Evolutionary conservation across 129 eudicot species (phyloP), one percentile per base, ranked within the genome.

Genomic region (Lactuca sativa): DNA sequence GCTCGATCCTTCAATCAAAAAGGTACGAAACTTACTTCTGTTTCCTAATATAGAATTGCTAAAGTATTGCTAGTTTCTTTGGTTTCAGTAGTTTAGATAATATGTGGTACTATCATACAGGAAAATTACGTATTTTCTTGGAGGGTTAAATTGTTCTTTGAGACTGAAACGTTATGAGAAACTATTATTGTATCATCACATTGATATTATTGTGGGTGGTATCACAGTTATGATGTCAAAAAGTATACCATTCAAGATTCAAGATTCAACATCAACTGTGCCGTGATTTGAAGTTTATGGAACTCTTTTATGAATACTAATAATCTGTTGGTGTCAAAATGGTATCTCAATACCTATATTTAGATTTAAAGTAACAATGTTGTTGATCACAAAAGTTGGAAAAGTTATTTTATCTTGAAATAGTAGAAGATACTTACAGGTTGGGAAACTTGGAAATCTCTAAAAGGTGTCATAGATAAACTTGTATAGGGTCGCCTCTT

Each of bases 1-100:
- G 99, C 96, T 95, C 37, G 99, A 95, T 84, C 99, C 99, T 48
- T 95, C 99, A 2, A 95, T 95, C 5, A 95, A 95, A 58, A 95
- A 95, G 96, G 99, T 85, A 84, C 18, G 17, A 30, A 54, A 3
- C 56, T 68, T 37, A 36, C 17, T 54, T 14, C 8, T 7, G 11
- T 10, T 47, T 9, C 7, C 52, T 47, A 4, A 47, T 47, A 47
- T 11, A 10, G 15, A 47, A 11, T 47, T 47, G n/a, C n/a, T 47
- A 11, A 11, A 47, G 3, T 9, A 9, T 43, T 43, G 13, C 49
- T 43, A 43, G 13, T 9, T 9, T 43, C 13, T 43, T 43, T 43
- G 9, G 13, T 9, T 43, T 9, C 49, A 47, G 3, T 3, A 47
- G n/a, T 10, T 12, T 47, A 12, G 13, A 47, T 47, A 40, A 4